These are phyloP conservation scores for Solanum ahanhuiri DNA, from an alignment of 257 asterid genomes.

Conservation along the genomic window DNA sequence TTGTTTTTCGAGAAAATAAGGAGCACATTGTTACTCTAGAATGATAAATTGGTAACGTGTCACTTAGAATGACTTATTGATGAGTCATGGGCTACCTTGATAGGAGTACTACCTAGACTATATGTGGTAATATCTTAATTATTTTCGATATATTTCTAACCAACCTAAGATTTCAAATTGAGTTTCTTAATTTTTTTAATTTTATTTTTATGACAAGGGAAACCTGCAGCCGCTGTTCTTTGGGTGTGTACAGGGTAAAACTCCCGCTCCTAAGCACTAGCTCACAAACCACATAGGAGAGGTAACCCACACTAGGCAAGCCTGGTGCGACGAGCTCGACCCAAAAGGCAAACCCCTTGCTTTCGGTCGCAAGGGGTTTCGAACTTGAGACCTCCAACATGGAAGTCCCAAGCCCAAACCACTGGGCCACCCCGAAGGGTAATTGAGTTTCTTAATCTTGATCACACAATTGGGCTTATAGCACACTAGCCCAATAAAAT, in stretches of 20 bases:
- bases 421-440: too few relatives aligned
- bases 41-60: background rate
- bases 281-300: too few relatives aligned
- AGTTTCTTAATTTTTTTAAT: background rate
- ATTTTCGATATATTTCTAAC: background rate
- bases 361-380: too few relatives aligned
- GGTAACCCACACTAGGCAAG: too few relatives aligned
- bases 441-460: background rate
- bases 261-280: too few relatives aligned
- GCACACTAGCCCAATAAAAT: background rate
- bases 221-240: too few relatives aligned
- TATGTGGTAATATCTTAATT: background rate
- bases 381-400: too few relatives aligned
- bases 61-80: background rate
- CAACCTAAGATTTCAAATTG: background rate
- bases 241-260: too few relatives aligned
- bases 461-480: background rate
- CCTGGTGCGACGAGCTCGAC: too few relatives aligned
- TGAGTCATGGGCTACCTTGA: background rate
- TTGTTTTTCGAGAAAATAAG: background rate
- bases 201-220: too few relatives aligned
- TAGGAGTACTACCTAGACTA: background rate
- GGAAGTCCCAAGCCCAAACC: too few relatives aligned
- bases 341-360: too few relatives aligned
- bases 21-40: background rate